Conservation (phyloP, 2,329 filamentous ascomycete species). For the Pseudogymnoascus sp. region DNA sequence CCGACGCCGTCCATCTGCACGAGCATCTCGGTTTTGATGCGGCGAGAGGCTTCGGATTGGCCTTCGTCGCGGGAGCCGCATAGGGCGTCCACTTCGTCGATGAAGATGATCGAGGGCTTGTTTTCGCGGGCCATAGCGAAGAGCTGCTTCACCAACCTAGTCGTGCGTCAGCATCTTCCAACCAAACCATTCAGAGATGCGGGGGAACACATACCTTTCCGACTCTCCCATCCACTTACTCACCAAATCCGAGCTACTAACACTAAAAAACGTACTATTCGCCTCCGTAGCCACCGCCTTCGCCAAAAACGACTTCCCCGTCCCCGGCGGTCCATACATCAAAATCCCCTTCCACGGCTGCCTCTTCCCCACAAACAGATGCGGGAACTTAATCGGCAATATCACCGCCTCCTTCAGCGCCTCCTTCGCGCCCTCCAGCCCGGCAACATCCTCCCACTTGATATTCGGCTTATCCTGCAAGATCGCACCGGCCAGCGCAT, state of each 20-base stretch:
- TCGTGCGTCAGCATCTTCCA: too few species aligned
- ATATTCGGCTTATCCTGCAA: conserved; percentile 93
- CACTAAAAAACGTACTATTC: conserved; percentile 98
- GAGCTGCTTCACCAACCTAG: conserved; percentile 66
- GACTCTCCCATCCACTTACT: conserved; percentile 99
- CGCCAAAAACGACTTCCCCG: conserved; percentile 93
- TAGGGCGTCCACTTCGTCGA: conserved; percentile 94
- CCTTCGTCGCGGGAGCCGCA: conserved; percentile 89
- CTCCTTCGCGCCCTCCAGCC: conserved; percentile 88
- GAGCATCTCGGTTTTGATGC: conserved; percentile 97
- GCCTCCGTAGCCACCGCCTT: conserved; percentile 97
- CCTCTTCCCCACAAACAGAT: conserved; percentile 89
- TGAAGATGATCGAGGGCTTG: conserved; percentile 97
- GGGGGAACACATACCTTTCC: conserved; percentile 62
- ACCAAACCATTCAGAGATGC: too few species aligned
- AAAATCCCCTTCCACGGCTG: conserved; percentile 98
- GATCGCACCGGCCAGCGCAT: conserved; percentile 84
- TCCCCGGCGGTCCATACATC: conserved; percentile 91
- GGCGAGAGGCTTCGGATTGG: conserved; percentile 91
- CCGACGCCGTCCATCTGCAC: conserved; percentile 99
- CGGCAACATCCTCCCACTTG: conserved; percentile 96
- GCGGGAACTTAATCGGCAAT: conserved; percentile 95
- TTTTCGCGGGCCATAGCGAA: conserved; percentile 98
- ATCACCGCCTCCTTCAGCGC: conserved; percentile 97
- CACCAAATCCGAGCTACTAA: conserved; percentile 92